These are phyloP conservation scores for Psilocybe cubensis DNA, from an alignment of 768 basidiomycete species.

Conservation along the genomic window DNA sequence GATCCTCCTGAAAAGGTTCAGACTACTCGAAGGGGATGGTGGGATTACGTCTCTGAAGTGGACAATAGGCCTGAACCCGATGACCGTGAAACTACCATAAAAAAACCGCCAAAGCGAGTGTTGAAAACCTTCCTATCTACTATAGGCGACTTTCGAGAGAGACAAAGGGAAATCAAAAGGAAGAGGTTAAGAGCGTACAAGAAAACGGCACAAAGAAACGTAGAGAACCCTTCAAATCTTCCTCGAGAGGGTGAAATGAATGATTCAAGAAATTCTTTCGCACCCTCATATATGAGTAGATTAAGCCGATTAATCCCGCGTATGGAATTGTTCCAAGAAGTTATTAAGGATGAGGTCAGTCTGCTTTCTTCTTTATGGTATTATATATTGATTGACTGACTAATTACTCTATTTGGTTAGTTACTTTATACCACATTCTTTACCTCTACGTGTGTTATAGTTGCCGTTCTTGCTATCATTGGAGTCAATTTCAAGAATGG, in stretches of 20 bases:
- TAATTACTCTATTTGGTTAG: slow-evolving; percentile 30
- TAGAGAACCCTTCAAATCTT: not conserved
- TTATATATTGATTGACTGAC: not conserved
- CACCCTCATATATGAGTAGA: slow-evolving; percentile 35
- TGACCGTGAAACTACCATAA: not conserved
- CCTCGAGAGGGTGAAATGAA: slow-evolving; percentile 2
- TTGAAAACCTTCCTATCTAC: not conserved
- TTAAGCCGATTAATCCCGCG: slow-evolving; percentile 53
- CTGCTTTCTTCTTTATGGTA: not conserved
- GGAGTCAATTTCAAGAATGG: slow-evolving; percentile 51
- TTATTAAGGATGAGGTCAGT: slow-evolving; percentile 67
- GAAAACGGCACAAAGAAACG: not conserved
- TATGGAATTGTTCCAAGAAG: slow-evolving; percentile 56
- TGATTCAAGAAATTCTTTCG: slow-evolving; percentile 20
- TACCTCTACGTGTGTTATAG: slow-evolving; percentile 49
- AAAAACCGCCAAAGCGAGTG: not conserved
- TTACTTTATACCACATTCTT: slow-evolving; percentile 59
- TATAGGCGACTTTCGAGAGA: not conserved
- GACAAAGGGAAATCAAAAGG: not conserved
- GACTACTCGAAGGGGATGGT: slow-evolving; percentile 49
- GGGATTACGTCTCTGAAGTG: slow-evolving; percentile 51
- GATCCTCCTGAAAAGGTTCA: slow-evolving; percentile 24
- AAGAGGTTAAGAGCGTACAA: not conserved
- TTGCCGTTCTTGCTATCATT: slow-evolving; percentile 51
- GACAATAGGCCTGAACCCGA: not conserved